phyloP scores from a whole-genome alignment of 106 monocot species.

The Apostasia ramifera region DNA sequence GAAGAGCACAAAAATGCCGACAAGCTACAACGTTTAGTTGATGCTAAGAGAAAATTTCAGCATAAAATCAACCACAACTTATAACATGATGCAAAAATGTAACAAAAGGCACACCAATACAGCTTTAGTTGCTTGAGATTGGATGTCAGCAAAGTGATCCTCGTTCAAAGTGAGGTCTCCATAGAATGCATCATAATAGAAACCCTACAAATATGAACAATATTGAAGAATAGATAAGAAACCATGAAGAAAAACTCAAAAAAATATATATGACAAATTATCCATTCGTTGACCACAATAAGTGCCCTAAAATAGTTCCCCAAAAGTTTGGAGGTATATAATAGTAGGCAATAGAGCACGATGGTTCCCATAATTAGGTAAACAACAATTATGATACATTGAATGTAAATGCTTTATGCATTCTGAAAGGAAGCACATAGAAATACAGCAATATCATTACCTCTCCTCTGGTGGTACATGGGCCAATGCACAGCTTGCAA shows the following conservation, averaged over 20 bases:
- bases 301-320: background rate
- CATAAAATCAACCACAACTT: background rate
- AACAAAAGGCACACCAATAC: conserved; percentile 43
- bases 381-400: background rate
- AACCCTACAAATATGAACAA: conserved; percentile 47
- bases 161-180: conserved; percentile 84
- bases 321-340: background rate
- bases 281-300: background rate
- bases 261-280: background rate
- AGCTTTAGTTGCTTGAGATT: conserved; percentile 81
- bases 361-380: background rate
- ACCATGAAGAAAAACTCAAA: background rate
- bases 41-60: background rate
- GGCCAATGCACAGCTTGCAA: conserved; percentile 96
- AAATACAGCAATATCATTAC: conserved; percentile 22
- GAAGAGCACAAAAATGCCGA: too few species aligned
- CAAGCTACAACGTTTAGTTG: background rate
- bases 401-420: background rate
- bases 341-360: background rate
- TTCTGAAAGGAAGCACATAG: background rate
- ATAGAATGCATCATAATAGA: conserved; percentile 98
- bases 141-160: conserved; percentile 74
- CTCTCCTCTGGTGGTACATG: conserved; percentile 96
- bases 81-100: background rate
- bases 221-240: background rate